Evolutionary conservation across 495 filamentous ascomycete species (phyloP), one percentile per base, ranked within the genome.

Genomic region (Penicillium flavigenum): DNA sequence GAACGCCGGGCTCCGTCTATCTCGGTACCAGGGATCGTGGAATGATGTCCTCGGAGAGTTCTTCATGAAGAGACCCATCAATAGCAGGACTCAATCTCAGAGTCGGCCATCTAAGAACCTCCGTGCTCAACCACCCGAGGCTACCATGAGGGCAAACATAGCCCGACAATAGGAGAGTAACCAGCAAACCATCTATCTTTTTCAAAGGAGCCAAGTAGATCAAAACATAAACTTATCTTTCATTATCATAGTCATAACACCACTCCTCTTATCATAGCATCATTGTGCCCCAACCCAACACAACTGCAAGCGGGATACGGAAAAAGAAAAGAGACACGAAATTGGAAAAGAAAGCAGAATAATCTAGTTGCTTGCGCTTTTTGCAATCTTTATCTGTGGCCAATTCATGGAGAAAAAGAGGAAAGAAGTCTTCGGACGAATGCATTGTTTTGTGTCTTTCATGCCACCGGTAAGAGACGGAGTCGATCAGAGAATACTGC

Each of bases 401-500:
- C 32, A 29, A 29, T 47, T 55, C 42, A 55, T 29, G 27, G 12
- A 47, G 24, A 49, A 29, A 19, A 29, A n/a, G 29, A 17, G 19
- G 31, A 20, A 27, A 27, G 29, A 49, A 49, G 27, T 26, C 19
- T 36, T 54, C 17, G 14, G 24, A 47, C 11, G 31, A 38, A 46
- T 47, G 42, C 24, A 46, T 46, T 56, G 44, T 58, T 62, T 48
- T 58, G 43, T 47, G 46, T 31, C 14, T 54, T 63, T 69, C 60
- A 70, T 57, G 54, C 62, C 56, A 59, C 53, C 36, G 54, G 46
- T 57, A 56, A 61, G 36, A 56, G 54, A 41, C 47, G 58, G 4
- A 74, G 51, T 45, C 58, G 68, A 66, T 79, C 69, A 79, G 69
- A 79, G 76, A 69, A 79, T 76, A 72, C 75, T 79, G 73, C 76